These are phyloP conservation scores for Boletus fagicola DNA, from an alignment of 768 basidiomycete genomes.

Conservation along the genomic window DNA sequence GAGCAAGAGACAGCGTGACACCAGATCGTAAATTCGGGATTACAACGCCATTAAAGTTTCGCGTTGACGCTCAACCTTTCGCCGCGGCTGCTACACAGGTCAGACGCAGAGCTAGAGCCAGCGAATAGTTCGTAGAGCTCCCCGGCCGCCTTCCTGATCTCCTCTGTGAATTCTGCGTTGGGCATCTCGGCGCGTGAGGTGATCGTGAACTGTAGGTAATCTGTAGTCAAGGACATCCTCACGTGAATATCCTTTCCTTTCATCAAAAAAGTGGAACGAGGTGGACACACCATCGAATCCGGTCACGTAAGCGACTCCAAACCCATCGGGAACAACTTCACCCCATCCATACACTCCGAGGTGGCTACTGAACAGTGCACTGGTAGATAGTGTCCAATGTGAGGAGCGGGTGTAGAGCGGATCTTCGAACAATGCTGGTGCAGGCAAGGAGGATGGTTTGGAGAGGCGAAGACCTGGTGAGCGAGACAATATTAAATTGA, in stretches of 20 bases:
- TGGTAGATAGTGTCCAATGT: constrained; percentile 89
- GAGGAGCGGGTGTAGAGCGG: constrained; percentile 68
- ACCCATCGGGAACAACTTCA: constrained; percentile 91
- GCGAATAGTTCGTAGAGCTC: constrained; percentile 68
- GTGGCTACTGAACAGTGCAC: constrained; percentile 82
- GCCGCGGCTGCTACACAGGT: not conserved
- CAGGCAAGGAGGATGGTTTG: constrained; percentile 55
- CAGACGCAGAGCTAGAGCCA: not conserved
- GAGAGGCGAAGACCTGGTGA: constrained; percentile 67
- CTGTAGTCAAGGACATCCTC: constrained; percentile 34
- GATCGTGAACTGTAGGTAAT: constrained; percentile 81
- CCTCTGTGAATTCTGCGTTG: constrained; percentile 68
- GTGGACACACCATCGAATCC: constrained; percentile 64
- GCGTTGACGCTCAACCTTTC: not conserved
- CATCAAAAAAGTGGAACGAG: not conserved
- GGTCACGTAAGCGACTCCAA: constrained; percentile 95
- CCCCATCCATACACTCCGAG: constrained; percentile 92
- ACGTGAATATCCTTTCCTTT: constrained; percentile 3
- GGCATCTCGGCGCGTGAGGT: constrained; percentile 86
- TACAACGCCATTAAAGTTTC: constrained; percentile 17
- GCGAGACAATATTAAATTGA: not conserved
- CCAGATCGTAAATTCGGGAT: not conserved
- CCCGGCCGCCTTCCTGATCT: constrained; percentile 60
- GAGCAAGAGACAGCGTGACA: not conserved
- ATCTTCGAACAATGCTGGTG: constrained; percentile 74